phyloP scores from a whole-genome alignment of 768 basidiomycete species.

The Russula abietina region DNA sequence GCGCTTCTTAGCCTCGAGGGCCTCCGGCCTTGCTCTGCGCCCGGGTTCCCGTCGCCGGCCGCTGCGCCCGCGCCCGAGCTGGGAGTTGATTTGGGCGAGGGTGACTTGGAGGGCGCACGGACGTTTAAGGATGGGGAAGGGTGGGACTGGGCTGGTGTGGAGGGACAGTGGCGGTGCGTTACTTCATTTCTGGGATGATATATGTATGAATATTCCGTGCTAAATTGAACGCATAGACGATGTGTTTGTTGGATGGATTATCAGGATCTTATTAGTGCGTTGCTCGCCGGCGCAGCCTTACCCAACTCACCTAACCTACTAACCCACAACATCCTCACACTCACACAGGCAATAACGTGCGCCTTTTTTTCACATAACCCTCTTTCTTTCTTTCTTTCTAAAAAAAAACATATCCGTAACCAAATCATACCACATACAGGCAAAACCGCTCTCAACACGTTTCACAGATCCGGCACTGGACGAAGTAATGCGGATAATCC shows the following conservation, averaged over 20 bases:
- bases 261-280: conserved; percentile 43
- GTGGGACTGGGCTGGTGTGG: conserved; percentile 57
- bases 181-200: background rate
- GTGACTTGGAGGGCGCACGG: background rate
- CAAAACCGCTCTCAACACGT: conserved; percentile 24
- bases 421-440: too few species aligned
- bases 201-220: background rate
- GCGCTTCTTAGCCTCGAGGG: conserved; percentile 30
- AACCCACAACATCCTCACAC: too few species aligned
- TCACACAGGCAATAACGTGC: conserved; percentile 37
- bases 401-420: too few species aligned
- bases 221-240: conserved; percentile 34
- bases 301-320: too few species aligned
- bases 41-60: conserved; percentile 25
- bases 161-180: conserved; percentile 49
- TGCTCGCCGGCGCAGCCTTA: too few species aligned
- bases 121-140: conserved; percentile 32
- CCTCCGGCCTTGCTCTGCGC: conserved; percentile 28
- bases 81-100: background rate
- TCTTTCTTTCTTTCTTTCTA: too few species aligned
- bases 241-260: conserved; percentile 58
- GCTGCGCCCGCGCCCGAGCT: background rate
- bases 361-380: background rate
- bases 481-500: conserved; percentile 50
- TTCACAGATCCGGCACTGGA: conserved; percentile 32